phyloP scores from a whole-genome alignment of 257 asterid species.

The Lycium ferocissimum region DNA sequence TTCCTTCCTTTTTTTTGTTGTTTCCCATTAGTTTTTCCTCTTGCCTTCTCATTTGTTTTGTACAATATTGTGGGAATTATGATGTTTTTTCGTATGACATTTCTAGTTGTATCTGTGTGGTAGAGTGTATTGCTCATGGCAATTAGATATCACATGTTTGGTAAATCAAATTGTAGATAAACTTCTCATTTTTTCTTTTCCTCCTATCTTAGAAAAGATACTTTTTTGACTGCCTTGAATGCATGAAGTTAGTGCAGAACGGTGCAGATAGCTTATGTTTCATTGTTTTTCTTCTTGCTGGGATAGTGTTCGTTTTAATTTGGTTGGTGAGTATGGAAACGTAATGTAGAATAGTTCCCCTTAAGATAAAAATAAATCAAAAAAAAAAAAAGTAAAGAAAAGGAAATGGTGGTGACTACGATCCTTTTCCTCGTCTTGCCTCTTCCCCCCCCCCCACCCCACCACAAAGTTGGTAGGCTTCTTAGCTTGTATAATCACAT shows the following conservation, averaged over 20 bases:
- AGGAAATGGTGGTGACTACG: not conserved
- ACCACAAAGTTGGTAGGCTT: not conserved
- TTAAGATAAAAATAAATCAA: not conserved
- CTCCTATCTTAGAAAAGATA: not conserved
- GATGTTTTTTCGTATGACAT: not conserved
- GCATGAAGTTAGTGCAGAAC: not conserved
- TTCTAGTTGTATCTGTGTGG: not conserved
- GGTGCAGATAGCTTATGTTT: not conserved
- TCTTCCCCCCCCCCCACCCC: not conserved
- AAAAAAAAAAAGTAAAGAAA: too few relatives aligned
- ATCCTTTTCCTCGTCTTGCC: not conserved
- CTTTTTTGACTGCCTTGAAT: too few relatives aligned
- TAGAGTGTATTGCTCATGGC: not conserved
- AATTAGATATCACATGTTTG: not conserved
- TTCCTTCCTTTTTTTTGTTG: not conserved
- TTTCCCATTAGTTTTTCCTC: not conserved
- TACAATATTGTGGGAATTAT: not conserved
- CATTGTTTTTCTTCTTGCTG: not conserved
- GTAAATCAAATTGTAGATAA: not conserved
- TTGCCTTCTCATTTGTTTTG: not conserved
- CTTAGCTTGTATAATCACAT: not conserved
- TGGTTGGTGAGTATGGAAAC: not conserved
- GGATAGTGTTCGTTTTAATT: not conserved
- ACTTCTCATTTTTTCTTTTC: not conserved
- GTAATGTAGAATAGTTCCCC: not conserved